A percentile compares a stretch with the other conserved stretches of the same genome.
These are phyloP conservation scores for Suillus brevipes DNA, from an alignment of 768 basidiomycete genomes.

Conservation along the genomic window DNA sequence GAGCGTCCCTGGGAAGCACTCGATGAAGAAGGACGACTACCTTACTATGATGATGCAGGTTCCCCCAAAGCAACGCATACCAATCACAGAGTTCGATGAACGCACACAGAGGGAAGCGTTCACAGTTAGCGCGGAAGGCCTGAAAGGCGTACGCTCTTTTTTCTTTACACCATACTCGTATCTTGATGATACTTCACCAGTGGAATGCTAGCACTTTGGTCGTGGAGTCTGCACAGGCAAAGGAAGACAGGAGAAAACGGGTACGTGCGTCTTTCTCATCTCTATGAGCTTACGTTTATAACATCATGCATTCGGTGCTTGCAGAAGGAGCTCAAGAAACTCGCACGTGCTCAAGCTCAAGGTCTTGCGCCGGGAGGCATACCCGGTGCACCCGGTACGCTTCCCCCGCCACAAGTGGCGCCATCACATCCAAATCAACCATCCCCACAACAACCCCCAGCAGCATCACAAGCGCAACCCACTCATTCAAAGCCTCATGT, in stretches of 20 bases:
- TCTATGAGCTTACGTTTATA: constrained; percentile 13
- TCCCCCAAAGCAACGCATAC: constrained; percentile 69
- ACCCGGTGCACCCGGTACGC: constrained; percentile 22
- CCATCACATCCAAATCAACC: constrained; percentile 25
- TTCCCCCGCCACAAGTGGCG: constrained; percentile 37
- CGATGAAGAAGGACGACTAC: constrained; percentile 78
- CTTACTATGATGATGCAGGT: constrained; percentile 62
- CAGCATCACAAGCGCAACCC: constrained; percentile 9
- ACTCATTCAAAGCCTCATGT: constrained; percentile 29
- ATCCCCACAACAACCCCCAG: constrained; percentile 28
- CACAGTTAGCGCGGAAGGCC: constrained; percentile 66
- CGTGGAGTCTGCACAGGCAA: constrained; percentile 68
- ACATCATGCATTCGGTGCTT: constrained; percentile 5
- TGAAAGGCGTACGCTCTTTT: constrained; percentile 62
- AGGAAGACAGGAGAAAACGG: constrained; percentile 77
- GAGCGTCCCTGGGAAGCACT: constrained; percentile 77
- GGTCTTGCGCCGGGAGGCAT: constrained; percentile 23
- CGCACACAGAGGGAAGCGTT: constrained; percentile 75
- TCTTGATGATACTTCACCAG: constrained; percentile 36
- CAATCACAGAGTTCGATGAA: constrained; percentile 61
- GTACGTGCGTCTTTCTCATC: constrained; percentile 41
- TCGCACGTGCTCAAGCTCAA: constrained; percentile 55
- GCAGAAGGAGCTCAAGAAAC: constrained; percentile 73
- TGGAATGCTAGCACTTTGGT: constrained; percentile 68
- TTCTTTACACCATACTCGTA: constrained; percentile 12